A percentile compares a stretch with the other conserved stretches of the same genome.
These are phyloP conservation scores for Tolypocladium cylindrosporum DNA, from an alignment of 2,329 filamentous ascomycete genomes.

Conservation along the genomic window DNA sequence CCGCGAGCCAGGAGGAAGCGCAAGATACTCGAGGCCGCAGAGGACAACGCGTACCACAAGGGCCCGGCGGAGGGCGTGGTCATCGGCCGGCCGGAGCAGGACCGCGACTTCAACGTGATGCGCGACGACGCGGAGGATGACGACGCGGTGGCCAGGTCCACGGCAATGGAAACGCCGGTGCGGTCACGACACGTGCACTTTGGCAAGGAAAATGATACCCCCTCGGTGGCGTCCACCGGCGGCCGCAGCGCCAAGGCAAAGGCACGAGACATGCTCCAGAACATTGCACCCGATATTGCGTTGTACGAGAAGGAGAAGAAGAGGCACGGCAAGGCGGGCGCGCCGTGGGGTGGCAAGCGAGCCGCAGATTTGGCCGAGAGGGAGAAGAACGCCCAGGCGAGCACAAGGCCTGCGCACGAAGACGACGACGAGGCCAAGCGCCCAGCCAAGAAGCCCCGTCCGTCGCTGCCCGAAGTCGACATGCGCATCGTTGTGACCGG, in stretches of 20 bases:
- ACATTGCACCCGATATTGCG: constrained; percentile 73
- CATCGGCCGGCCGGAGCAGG: constrained; percentile 27
- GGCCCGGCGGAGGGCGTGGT: constrained; percentile 37
- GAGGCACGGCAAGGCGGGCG: constrained; percentile 42
- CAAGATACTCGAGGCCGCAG: constrained; percentile 37
- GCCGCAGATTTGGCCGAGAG: constrained; percentile 50
- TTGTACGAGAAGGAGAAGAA: constrained; percentile 92
- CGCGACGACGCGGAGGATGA: constrained; percentile 30
- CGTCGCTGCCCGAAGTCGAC: constrained; percentile 49
- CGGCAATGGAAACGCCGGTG: constrained; percentile 26
- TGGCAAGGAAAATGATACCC: constrained; percentile 78
- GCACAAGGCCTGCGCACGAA: constrained; percentile 29
- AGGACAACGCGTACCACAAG: constrained; percentile 38
- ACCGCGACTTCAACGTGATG: constrained; percentile 33
- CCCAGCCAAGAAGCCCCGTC: constrained; percentile 53
- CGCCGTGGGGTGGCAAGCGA: constrained; percentile 52
- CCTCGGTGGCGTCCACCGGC: constrained; percentile 54
- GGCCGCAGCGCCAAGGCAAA: constrained; percentile 83
- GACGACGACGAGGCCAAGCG: constrained; percentile 34
- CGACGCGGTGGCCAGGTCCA: constrained; percentile 13
- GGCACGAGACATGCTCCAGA: constrained; percentile 67
- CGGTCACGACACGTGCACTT: constrained; percentile 34
- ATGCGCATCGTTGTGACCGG: constrained; percentile 77
- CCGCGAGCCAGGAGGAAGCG: constrained; percentile 36
- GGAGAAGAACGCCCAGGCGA: constrained; percentile 31